A percentile compares a stretch with the other conserved stretches of the same genome.
Evolutionary conservation across 2,329 filamentous ascomycete species (phyloP).

Genomic region (Pyrenochaeta sp.): DNA sequence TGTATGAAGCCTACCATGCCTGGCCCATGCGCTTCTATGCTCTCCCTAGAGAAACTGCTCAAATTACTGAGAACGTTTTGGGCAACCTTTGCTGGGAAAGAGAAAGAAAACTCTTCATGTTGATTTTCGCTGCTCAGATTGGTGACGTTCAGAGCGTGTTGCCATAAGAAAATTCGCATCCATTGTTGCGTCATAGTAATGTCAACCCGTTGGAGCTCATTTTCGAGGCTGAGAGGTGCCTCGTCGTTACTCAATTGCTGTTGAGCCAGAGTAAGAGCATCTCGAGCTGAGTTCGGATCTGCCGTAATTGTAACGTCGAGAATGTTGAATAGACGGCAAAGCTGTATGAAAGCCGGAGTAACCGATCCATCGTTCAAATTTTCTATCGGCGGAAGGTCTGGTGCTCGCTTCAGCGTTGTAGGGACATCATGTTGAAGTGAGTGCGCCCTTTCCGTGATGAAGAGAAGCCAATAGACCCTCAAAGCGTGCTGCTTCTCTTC

Average conservation of each 20-base stretch:
- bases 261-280: conserved; percentile 40
- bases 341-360: conserved; percentile 42
- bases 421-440: conserved; percentile 47
- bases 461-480: conserved; percentile 46
- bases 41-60: conserved; percentile 39
- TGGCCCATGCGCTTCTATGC: conserved; percentile 45
- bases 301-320: conserved; percentile 44
- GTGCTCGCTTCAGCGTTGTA: conserved; percentile 37
- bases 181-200: conserved; percentile 49
- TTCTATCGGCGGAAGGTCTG: conserved; percentile 37
- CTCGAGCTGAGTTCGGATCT: conserved; percentile 36
- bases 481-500: conserved; percentile 39
- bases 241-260: conserved; percentile 42
- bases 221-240: conserved; percentile 36
- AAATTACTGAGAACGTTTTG: conserved; percentile 41
- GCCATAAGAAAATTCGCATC: conserved; percentile 49
- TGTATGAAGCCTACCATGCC: conserved; percentile 38
- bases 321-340: conserved; percentile 45
- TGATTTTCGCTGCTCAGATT: conserved; percentile 37
- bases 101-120: conserved; percentile 45
- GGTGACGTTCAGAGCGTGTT: conserved; percentile 45
- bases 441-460: conserved; percentile 46
- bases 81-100: conserved; percentile 44
- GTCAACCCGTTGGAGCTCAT: conserved; percentile 46
- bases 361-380: conserved; percentile 41